A percentile compares a stretch with the other conserved stretches of the same genome.
phyloP scores from a whole-genome alignment of 768 basidiomycete genomes.

The Coprinopsis sp. region DNA sequence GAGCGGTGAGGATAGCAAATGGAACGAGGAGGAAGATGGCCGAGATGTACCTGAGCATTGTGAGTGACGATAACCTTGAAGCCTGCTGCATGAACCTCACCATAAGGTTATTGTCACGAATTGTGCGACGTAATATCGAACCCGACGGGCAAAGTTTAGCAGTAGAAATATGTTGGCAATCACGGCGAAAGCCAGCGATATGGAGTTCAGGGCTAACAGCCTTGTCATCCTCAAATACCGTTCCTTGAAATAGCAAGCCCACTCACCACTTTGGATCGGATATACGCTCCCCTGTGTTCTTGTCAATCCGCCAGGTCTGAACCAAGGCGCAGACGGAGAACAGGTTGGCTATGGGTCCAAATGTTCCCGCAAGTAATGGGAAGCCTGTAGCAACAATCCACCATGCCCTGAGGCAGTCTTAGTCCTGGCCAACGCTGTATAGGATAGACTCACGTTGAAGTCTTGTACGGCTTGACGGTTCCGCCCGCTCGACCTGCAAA shows the following conservation, averaged over 20 bases:
- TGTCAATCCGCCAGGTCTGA: slow-evolving; percentile 30
- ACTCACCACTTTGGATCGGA: slow-evolving; percentile 33
- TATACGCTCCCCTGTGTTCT: slow-evolving; percentile 15
- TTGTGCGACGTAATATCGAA: slow-evolving; percentile 32
- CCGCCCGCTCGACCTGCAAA: too few species aligned
- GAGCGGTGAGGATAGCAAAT: slow-evolving; percentile 21
- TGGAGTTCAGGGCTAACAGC: slow-evolving; percentile 27
- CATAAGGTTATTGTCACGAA: slow-evolving; percentile 33
- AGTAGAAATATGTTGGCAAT: slow-evolving; percentile 31
- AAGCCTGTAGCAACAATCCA: slow-evolving; percentile 38
- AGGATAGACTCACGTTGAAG: too few species aligned
- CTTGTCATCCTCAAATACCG: slow-evolving; percentile 15
- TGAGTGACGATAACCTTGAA: too few species aligned
- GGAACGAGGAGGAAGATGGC: slow-evolving; percentile 29
- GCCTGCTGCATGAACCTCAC: too few species aligned
- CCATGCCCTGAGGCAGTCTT: slow-evolving; percentile 36
- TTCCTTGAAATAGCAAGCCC: neutral
- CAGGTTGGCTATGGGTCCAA: slow-evolving; percentile 36
- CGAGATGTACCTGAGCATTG: slow-evolving; percentile 28
- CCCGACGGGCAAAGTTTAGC: slow-evolving; percentile 34
- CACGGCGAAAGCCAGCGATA: slow-evolving; percentile 29
- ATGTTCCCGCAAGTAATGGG: slow-evolving; percentile 37
- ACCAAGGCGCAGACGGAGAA: slow-evolving; percentile 34
- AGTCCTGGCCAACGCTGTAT: too few species aligned
- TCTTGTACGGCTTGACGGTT: too few species aligned